Conservation (phyloP, 176 grass and related monocot species). For the Eragrostis nindensis region DNA sequence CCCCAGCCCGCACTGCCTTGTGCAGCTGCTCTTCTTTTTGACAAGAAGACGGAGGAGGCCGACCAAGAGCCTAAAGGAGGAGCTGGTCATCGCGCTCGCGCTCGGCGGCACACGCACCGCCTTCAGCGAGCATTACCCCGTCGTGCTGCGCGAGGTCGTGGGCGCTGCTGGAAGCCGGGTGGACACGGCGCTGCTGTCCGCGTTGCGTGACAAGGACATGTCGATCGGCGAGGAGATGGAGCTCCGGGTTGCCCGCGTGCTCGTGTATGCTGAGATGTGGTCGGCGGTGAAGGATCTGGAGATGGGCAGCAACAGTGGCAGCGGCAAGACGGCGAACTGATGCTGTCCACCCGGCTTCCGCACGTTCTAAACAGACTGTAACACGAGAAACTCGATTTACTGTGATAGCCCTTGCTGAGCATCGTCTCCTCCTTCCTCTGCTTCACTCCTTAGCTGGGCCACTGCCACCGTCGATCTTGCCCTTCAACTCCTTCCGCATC, state of each 20-base stretch:
- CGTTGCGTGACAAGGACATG: background rate
- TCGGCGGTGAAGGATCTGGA: background rate
- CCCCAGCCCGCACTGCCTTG: constrained; percentile 15
- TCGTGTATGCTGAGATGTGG: background rate
- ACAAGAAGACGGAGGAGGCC: background rate
- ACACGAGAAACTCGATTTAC: no score
- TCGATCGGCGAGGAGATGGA: background rate
- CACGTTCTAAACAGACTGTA: no score
- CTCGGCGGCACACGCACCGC: background rate
- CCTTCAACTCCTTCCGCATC: no score
- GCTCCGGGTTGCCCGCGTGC: background rate
- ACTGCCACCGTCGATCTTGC: no score
- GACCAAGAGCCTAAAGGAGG: background rate
- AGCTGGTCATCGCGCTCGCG: background rate
- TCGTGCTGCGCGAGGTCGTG: background rate
- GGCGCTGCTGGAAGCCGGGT: background rate
- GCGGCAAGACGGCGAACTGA: no score
- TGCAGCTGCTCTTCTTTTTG: background rate
- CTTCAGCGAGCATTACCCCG: background rate
- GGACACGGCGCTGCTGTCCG: background rate
- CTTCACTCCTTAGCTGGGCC: no score
- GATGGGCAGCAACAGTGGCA: no score
- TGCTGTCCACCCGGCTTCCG: no score
- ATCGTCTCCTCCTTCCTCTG: no score
- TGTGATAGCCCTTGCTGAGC: no score